Conservation (phyloP, 306 rosid species). For the Rosa lucieae region DNA sequence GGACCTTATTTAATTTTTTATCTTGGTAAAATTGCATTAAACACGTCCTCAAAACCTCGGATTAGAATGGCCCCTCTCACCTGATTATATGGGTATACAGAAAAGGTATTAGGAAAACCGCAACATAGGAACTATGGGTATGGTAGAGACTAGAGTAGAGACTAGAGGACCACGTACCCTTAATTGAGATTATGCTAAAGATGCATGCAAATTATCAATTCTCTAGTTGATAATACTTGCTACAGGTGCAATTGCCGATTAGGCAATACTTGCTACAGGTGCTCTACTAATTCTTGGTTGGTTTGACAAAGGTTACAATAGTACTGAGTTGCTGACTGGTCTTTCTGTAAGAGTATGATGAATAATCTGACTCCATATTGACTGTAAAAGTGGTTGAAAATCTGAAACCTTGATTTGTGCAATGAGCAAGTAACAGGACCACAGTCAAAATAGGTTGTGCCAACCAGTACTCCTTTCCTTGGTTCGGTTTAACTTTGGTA, state of each 20-base stretch:
- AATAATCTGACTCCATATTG: neutral
- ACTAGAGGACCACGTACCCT: neutral
- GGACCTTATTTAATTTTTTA: too few species aligned
- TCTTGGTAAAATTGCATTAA: neutral
- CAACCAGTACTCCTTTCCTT: neutral
- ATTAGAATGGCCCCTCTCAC: neutral
- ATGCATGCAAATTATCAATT: neutral
- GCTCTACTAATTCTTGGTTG: neutral
- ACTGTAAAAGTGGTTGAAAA: neutral
- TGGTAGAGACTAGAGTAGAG: neutral
- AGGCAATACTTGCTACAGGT: slow-evolving; percentile 1
- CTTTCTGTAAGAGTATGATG: neutral
- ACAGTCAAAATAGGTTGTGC: neutral
- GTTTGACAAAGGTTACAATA: neutral
- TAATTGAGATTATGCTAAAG: neutral
- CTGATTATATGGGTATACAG: neutral
- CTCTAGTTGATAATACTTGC: neutral
- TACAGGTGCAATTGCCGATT: neutral
- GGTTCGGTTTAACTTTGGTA: neutral
- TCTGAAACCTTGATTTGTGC: neutral
- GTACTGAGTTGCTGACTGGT: neutral
- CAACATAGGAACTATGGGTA: neutral
- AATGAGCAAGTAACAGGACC: slow-evolving; percentile 6
- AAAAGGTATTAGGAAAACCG: neutral
- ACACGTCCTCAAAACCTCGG: neutral